phyloP scores from a whole-genome alignment of 176 grass and related monocot species.

The Oryza meridionalis region DNA sequence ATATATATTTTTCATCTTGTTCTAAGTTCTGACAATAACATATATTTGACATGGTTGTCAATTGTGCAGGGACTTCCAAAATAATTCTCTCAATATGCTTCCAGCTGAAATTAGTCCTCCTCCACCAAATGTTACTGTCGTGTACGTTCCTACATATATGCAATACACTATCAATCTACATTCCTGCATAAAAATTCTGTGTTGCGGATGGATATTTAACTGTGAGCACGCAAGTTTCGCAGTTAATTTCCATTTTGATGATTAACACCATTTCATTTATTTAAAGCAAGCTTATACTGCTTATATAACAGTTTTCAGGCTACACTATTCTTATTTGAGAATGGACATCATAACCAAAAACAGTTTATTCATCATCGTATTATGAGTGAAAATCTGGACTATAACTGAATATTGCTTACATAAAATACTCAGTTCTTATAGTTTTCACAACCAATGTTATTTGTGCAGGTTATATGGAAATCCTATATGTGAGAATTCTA shows the following conservation, averaged over 20 bases:
- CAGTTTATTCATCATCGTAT: background rate
- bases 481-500: constrained; percentile 61
- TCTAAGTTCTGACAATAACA: background rate
- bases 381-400: constrained; percentile 16
- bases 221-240: constrained; percentile 6
- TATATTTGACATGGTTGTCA: constrained; percentile 34
- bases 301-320: background rate
- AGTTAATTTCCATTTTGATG: constrained; percentile 18
- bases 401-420: background rate
- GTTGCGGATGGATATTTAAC: constrained; percentile 5
- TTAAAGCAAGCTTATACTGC: background rate
- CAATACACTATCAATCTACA: constrained; percentile 20
- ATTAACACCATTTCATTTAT: background rate
- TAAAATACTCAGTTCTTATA: constrained; percentile 5
- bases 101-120: constrained; percentile 62
- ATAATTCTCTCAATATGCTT: constrained; percentile 72
- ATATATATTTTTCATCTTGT: background rate
- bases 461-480: constrained; percentile 82
- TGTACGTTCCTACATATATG: constrained; percentile 60
- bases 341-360: background rate
- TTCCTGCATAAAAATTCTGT: constrained; percentile 22
- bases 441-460: constrained; percentile 27
- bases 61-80: constrained; percentile 78
- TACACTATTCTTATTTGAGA: background rate
- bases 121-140: constrained; percentile 81